Percentiles rank a stretch among this genome's conserved stretches.
These are phyloP conservation scores for Myrica gale DNA, from an alignment of 306 rosid species.

Conservation along the genomic window DNA sequence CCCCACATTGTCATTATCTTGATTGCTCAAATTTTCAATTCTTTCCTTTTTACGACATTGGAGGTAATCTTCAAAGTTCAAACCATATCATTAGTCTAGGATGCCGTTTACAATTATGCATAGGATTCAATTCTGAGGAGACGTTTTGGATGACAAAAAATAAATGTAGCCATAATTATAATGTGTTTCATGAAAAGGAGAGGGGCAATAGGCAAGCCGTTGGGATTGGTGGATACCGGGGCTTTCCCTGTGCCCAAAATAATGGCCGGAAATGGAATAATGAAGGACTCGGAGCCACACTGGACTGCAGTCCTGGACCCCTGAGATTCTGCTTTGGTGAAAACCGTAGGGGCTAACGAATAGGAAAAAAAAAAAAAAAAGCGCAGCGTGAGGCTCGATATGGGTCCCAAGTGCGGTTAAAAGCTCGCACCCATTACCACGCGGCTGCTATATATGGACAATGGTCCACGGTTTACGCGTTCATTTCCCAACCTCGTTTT, in stretches of 20 bases:
- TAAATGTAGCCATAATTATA: neutral
- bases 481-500: neutral
- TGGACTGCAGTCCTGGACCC: no score
- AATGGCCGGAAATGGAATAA: neutral
- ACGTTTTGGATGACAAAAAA: no score
- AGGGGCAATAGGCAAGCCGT: neutral
- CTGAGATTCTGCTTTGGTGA: no score
- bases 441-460: neutral
- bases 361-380: neutral
- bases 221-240: neutral
- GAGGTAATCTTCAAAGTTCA: no score
- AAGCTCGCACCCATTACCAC: neutral
- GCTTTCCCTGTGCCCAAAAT: neutral
- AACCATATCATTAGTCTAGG: no score
- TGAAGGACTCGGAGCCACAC: no score
- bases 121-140: no score
- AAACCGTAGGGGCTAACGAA: neutral
- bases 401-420: slow-evolving; percentile 17
- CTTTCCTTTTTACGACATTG: no score
- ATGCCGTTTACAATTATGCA: no score
- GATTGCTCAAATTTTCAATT: no score
- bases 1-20: no score
- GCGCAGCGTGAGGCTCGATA: slow-evolving; percentile 19
- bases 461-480: slow-evolving; percentile 29
- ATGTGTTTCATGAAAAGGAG: neutral